Evolutionary conservation across 169 alveolate species (phyloP), one percentile per base, ranked within the genome.

Genomic region (Cryptosporidium parvum): DNA sequence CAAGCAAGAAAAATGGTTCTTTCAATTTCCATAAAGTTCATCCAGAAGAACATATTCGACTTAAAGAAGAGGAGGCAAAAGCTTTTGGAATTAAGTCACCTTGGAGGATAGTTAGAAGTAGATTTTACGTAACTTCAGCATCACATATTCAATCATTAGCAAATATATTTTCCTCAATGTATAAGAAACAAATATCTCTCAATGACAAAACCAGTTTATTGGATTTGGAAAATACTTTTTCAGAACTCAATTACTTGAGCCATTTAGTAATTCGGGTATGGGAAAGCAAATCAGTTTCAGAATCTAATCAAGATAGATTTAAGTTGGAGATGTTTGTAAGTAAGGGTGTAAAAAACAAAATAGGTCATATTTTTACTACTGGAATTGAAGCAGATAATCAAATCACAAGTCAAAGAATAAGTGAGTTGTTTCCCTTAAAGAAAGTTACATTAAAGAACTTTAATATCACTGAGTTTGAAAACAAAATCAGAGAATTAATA

Each of bases 91-190:
- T 94, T 56, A 93, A 94, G 21, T 86, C 95, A 31, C 97, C 96
- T 12, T 94, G 96, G 94, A 93, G 97, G 35, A 94, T 94, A 93
- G 97, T 96, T 67, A 93, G 97, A 21, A 94, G 97, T 45, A 86
- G 98, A 29, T 95, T 93, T 93, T 96, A 96, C 89, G 97, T 95
- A 14, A 94, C 98, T 7, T 94, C 97, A 21, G 97, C 98, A 21
- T 94, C 96, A 2, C 96, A 94, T 72, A 86, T 96, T 86, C 91
- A 94, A 68, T 92, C 96, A 2, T 86, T 95, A 12, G 91, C 93
- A 67, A 95, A 93, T 84, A 91, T 95, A 52, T 70, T 94, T 45
- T 21, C 23, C 31, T 31, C 80, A 33, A 33, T 35, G 31, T 21
- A 16, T 10, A 62, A 67, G 23, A 51, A 39, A 2, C 51, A 42